phyloP scores from a whole-genome alignment of 441 rosid species.

The Brassica balearica region DNA sequence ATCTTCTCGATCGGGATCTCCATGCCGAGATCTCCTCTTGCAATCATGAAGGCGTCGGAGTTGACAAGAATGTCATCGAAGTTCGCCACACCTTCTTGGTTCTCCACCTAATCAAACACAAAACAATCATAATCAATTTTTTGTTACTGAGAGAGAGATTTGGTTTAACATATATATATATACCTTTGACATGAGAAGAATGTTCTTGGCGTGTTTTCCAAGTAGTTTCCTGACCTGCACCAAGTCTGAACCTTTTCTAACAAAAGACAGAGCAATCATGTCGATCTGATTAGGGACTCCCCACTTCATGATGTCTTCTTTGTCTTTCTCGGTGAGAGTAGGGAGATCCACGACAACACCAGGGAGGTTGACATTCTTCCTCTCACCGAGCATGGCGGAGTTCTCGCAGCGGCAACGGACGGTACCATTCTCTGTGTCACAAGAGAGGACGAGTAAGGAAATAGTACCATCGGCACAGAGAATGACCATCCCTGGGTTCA shows the following conservation, averaged over 20 bases:
- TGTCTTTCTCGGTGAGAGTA: conserved; percentile 92
- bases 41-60: conserved; percentile 96
- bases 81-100: conserved; percentile 94
- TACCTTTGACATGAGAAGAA: conserved; percentile 97
- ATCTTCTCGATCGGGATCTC: conserved; percentile 97
- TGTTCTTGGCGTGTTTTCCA: conserved; percentile 75
- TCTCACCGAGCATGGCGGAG: conserved; percentile 88
- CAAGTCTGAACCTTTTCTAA: conserved; percentile 91
- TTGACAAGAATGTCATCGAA: conserved; percentile 86
- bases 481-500: conserved; percentile 82
- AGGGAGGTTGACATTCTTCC: conserved; percentile 95
- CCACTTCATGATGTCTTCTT: conserved; percentile 88
- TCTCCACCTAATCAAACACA: conserved; percentile 67
- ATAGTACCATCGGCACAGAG: conserved; percentile 96
- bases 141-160: conserved; percentile 32
- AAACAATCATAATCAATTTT: conserved; percentile 14
- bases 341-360: conserved; percentile 96
- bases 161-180: conserved; percentile 6
- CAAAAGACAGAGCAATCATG: conserved; percentile 96
- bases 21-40: conserved; percentile 98
- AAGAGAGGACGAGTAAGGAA: conserved; percentile 76
- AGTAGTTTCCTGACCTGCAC: conserved; percentile 79
- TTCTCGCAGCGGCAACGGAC: conserved; percentile 90
- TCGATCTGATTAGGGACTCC: conserved; percentile 93
- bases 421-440: conserved; percentile 68